phyloP scores from a whole-genome alignment of 1,284 basidiomycete species.

The Apiotrichum akiyoshidainum region DNA sequence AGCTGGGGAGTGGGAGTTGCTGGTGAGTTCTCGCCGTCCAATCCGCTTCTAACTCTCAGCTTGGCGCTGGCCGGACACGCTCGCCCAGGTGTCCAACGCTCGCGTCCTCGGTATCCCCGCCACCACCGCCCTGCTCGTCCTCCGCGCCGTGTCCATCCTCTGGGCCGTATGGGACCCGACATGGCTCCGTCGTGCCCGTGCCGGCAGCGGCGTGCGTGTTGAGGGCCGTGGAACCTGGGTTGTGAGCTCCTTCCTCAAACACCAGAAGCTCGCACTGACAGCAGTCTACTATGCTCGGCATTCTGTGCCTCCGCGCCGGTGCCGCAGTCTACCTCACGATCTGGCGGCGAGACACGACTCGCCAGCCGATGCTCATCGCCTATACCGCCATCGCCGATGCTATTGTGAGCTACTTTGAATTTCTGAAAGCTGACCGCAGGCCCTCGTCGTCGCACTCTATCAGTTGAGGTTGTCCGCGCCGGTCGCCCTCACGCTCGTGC shows the following conservation, averaged over 20 bases:
- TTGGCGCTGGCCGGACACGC: not conserved
- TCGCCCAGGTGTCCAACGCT: not conserved
- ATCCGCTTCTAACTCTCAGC: slow-evolving; percentile 2
- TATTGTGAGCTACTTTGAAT: not conserved
- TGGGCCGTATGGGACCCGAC: slow-evolving; percentile 47
- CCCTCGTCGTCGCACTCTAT: slow-evolving; percentile 3
- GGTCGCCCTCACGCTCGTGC: slow-evolving; percentile 8
- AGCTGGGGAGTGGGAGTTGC: slow-evolving; percentile 18
- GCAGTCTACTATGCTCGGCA: slow-evolving; percentile 9
- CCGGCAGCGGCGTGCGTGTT: slow-evolving; percentile 13
- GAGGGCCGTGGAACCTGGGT: slow-evolving; percentile 34
- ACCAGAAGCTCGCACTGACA: slow-evolving; percentile 1
- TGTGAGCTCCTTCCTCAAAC: slow-evolving; percentile 23
- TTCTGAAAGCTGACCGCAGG: slow-evolving; percentile 3
- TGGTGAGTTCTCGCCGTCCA: slow-evolving; percentile 17
- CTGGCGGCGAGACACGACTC: not conserved
- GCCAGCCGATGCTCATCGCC: not conserved
- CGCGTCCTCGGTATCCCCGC: slow-evolving; percentile 2
- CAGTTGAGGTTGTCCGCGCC: slow-evolving; percentile 7
- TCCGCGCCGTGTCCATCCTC: slow-evolving; percentile 28
- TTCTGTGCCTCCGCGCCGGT: slow-evolving; percentile 5
- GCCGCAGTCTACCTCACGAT: slow-evolving; percentile 1
- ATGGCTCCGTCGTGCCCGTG: slow-evolving; percentile 25
- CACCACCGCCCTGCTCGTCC: not conserved
- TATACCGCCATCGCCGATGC: not conserved